These are phyloP conservation scores for Cyberlindnera subsufficiens DNA, from an alignment of 805 yeast species.

Conservation along the genomic window DNA sequence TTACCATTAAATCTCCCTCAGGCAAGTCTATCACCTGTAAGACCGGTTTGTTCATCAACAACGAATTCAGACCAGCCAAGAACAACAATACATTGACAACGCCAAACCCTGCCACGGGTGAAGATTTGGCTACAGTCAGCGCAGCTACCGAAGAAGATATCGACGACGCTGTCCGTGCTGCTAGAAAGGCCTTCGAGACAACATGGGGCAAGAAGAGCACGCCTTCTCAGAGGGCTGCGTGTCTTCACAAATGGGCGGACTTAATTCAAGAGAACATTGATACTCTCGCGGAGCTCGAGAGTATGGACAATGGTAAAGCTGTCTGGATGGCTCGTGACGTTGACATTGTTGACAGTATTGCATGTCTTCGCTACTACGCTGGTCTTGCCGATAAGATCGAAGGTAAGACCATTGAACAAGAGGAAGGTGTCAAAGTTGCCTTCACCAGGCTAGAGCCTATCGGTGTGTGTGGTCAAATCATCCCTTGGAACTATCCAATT, in stretches of 20 bases:
- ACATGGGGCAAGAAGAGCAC: conserved; percentile 61
- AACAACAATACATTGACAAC: too few relatives aligned
- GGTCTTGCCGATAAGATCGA: conserved; percentile 64
- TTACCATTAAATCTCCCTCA: too few relatives aligned
- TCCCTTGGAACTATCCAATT: conserved; percentile 81
- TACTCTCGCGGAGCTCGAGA: conserved; percentile 58
- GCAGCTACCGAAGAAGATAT: conserved; percentile 10
- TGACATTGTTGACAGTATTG: conserved; percentile 55
- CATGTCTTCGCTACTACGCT: conserved; percentile 60
- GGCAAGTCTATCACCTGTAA: too few relatives aligned
- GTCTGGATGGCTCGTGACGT: conserved; percentile 56
- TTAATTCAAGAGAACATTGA: conserved; percentile 58
- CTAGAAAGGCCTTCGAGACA: conserved; percentile 49
- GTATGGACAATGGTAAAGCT: conserved; percentile 73
- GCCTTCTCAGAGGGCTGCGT: conserved; percentile 48
- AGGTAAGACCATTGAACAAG: conserved; percentile 54
- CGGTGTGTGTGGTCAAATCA: conserved; percentile 71
- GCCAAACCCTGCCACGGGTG: too few relatives aligned
- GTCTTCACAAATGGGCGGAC: conserved; percentile 56
- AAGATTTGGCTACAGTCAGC: conserved; percentile 12
- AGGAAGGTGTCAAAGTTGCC: conserved; percentile 59
- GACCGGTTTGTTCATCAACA: too few relatives aligned
- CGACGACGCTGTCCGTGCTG: conserved; percentile 30
- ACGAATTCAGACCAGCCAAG: neutral
- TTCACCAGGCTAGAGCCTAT: conserved; percentile 63